Percentiles rank a stretch among this genome's conserved stretches.
Conservation (phyloP, 768 basidiomycete genomes). For the Pleurotus tuber-regium region DNA sequence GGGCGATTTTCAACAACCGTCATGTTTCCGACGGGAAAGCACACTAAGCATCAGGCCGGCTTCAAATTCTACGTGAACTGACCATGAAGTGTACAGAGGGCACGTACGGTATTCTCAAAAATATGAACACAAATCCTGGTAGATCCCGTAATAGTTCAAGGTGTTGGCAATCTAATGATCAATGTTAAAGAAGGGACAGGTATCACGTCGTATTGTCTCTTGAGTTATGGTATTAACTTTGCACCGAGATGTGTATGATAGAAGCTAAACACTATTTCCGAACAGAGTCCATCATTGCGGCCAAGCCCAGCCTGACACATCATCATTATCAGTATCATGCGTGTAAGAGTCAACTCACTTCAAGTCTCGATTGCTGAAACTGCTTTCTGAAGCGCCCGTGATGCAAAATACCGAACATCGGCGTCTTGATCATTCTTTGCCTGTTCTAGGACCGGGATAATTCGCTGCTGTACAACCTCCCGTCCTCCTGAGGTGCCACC, state of each 20-base stretch:
- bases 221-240: constrained; percentile 8
- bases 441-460: constrained; percentile 82
- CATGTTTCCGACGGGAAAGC: no score
- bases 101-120: no score
- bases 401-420: constrained; percentile 94
- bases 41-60: no score
- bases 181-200: background rate
- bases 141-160: no score
- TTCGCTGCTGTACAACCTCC: constrained; percentile 67
- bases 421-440: constrained; percentile 89
- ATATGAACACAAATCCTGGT: constrained; percentile 3
- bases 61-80: no score
- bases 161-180: background rate
- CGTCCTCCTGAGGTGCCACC: constrained; percentile 64
- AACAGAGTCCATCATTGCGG: background rate
- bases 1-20: no score
- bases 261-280: background rate
- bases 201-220: constrained; percentile 8
- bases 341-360: constrained; percentile 4
- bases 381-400: constrained; percentile 70
- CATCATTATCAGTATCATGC: background rate
- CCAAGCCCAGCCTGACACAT: background rate
- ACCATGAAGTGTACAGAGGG: no score
- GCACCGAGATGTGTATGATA: constrained; percentile 7
- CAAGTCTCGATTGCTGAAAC: constrained; percentile 12